phyloP scores from a whole-genome alignment of 148 eudicot genomes.

The Vaccinium macrocarpon region DNA sequence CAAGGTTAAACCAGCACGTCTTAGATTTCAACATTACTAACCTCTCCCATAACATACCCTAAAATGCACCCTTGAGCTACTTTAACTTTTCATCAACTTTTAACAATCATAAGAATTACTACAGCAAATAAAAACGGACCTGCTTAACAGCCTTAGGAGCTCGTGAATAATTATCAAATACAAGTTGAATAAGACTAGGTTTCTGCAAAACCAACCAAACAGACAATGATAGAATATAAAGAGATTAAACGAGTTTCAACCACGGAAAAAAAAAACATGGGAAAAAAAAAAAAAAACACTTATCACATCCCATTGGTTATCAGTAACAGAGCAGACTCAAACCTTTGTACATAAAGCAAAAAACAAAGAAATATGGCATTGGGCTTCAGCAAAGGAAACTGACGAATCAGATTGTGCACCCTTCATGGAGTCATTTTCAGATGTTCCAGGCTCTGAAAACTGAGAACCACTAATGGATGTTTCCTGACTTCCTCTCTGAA shows the following conservation, averaged over 20 bases:
- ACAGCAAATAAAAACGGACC: constrained; percentile 37
- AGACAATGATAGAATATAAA: background rate
- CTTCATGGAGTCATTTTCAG: constrained; percentile 42
- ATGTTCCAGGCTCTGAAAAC: constrained; percentile 49
- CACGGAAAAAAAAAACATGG: background rate
- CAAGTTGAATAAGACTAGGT: constrained; percentile 78
- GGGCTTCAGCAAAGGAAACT: constrained; percentile 70
- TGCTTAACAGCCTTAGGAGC: constrained; percentile 84
- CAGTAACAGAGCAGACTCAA: constrained; percentile 4
- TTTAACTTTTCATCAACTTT: constrained; percentile 6
- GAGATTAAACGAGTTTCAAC: constrained; percentile 2
- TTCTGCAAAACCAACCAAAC: constrained; percentile 45
- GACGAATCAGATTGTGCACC: constrained; percentile 43
- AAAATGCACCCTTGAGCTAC: background rate
- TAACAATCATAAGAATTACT: background rate
- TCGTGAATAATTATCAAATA: constrained; percentile 67
- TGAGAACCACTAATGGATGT: constrained; percentile 74
- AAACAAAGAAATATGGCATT: constrained; percentile 73
- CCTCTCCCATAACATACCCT: background rate
- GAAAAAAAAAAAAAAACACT: constrained; percentile 7
- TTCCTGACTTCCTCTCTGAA: constrained; percentile 64
- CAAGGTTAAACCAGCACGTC: background rate
- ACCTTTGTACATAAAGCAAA: constrained; percentile 95
- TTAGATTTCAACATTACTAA: background rate
- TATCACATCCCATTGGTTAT: constrained; percentile 3